Evolutionary conservation across 164 flowering plant species (phyloP).

Genomic region (Tinospora cordifolia): DNA sequence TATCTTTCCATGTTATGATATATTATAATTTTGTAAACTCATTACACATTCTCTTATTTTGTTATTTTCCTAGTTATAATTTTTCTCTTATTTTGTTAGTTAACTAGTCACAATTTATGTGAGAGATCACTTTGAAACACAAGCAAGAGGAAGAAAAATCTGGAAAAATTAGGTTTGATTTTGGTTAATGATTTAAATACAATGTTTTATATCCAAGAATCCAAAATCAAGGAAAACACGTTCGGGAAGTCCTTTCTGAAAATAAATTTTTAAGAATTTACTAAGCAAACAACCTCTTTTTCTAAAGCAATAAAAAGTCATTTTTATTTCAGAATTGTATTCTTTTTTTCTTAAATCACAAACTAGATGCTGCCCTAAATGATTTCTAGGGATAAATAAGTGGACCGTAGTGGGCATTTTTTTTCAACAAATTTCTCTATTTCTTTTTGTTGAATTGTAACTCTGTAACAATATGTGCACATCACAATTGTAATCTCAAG

Average conservation of each 20-base stretch:
- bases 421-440: neutral
- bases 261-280: too few species aligned
- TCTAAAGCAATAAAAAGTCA: too few species aligned
- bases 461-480: neutral
- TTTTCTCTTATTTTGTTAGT: neutral
- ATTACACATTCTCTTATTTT: neutral
- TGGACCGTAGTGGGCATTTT: neutral
- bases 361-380: too few species aligned
- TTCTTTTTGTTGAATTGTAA: neutral
- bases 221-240: too few species aligned
- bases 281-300: too few species aligned
- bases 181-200: too few species aligned
- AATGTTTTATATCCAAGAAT: too few species aligned
- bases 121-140: neutral
- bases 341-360: too few species aligned
- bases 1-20: constrained; percentile 1
- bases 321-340: too few species aligned
- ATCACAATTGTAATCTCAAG: neutral
- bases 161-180: too few species aligned
- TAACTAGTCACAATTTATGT: neutral
- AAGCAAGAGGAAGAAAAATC: neutral
- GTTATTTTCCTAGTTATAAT: neutral
- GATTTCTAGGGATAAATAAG: too few species aligned
- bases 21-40: neutral
- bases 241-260: too few species aligned